Percentiles rank a stretch among this genome's conserved stretches.
Conservation (phyloP, 495 filamentous ascomycete genomes). For the Peziza echinospora region DNA sequence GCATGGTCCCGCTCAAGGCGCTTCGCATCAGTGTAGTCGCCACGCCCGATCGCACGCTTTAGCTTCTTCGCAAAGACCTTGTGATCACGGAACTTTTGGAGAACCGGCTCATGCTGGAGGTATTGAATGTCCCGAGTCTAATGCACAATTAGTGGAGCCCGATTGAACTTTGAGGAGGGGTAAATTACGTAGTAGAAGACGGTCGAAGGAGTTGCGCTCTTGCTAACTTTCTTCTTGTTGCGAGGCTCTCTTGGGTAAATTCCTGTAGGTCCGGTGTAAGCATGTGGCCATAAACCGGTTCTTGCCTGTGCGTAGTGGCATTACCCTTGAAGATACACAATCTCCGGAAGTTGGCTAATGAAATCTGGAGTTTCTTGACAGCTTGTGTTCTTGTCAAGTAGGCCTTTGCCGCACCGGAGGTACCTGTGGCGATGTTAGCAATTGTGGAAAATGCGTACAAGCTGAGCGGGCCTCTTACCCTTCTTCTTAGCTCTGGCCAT, state of each 20-base stretch:
- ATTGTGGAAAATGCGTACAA: no score
- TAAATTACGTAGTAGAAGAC: slow-evolving; percentile 98
- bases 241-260: slow-evolving; percentile 94
- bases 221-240: slow-evolving; percentile 89
- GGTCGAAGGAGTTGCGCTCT: slow-evolving; percentile 66
- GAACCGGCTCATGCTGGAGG: slow-evolving; percentile 86
- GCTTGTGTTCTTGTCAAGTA: slow-evolving; percentile 94
- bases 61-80: slow-evolving; percentile 95
- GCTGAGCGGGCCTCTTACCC: no score
- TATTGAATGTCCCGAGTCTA: slow-evolving; percentile 89
- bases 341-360: slow-evolving; percentile 86
- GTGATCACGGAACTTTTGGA: slow-evolving; percentile 89
- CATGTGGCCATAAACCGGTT: neutral
- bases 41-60: slow-evolving; percentile 65
- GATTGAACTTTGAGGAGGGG: slow-evolving; percentile 85
- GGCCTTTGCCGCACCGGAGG: slow-evolving; percentile 86
- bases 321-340: slow-evolving; percentile 94
- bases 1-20: slow-evolving; percentile 43
- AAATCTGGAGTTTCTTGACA: slow-evolving; percentile 91
- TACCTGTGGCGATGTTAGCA: slow-evolving; percentile 28
- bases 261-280: slow-evolving; percentile 24
- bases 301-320: slow-evolving; percentile 1
- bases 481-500: slow-evolving; percentile 92
- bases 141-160: slow-evolving; percentile 61
- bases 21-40: slow-evolving; percentile 67